Conservation (phyloP, 2,329 filamentous ascomycete genomes). For the Paecilomyces formosus region DNA sequence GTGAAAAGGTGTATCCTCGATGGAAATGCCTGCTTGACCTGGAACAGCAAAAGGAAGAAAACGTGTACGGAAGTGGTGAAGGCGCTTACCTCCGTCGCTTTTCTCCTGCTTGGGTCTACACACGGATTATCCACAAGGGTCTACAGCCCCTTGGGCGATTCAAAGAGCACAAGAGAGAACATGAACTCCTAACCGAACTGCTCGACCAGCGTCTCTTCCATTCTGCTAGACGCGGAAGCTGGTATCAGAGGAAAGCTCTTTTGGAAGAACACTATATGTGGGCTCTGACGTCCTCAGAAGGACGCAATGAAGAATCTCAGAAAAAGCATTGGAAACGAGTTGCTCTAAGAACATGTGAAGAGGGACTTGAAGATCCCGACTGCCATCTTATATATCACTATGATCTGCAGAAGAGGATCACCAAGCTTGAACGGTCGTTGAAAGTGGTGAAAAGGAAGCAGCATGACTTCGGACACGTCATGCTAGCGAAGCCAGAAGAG, state of each 20-base stretch:
- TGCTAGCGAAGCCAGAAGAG: constrained; percentile 66
- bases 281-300: constrained; percentile 44
- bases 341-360: constrained; percentile 74
- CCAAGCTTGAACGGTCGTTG: constrained; percentile 78
- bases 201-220: constrained; percentile 80
- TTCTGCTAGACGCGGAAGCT: constrained; percentile 71
- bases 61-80: constrained; percentile 72
- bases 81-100: constrained; percentile 84
- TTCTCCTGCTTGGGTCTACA: constrained; percentile 88
- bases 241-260: constrained; percentile 93
- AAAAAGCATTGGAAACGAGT: constrained; percentile 77
- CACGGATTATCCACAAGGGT: constrained; percentile 84
- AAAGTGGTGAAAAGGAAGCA: constrained; percentile 78
- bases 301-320: constrained; percentile 50
- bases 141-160: constrained; percentile 70
- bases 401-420: constrained; percentile 87
- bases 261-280: constrained; percentile 95
- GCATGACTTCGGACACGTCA: constrained; percentile 86
- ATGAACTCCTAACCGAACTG: constrained; percentile 65
- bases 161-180: constrained; percentile 72
- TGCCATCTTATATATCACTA: constrained; percentile 92
- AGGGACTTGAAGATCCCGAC: constrained; percentile 75
- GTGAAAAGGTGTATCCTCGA: constrained; percentile 68
- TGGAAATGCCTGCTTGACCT: constrained; percentile 68
- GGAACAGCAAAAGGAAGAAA: constrained; percentile 70